Percentiles rank a stretch among this genome's conserved stretches.
Evolutionary conservation across 2,329 filamentous ascomycete species (phyloP).

Genomic region (Didymella sp.): DNA sequence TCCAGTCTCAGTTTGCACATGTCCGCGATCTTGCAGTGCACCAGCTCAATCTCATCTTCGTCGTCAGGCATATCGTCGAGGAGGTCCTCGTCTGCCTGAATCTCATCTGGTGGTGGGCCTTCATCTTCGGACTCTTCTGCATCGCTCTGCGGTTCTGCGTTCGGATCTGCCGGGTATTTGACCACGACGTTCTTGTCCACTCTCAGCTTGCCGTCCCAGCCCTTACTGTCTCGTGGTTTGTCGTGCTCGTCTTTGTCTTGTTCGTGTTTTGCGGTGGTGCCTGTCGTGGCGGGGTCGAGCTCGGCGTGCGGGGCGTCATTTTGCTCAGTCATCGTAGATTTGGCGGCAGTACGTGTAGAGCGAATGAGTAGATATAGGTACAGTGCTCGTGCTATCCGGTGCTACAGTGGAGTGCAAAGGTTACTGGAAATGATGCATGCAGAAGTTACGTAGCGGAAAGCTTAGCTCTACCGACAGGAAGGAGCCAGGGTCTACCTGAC

Average conservation of each 20-base stretch:
- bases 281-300: constrained; percentile 35
- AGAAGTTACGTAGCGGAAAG: constrained; percentile 24
- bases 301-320: constrained; percentile 38
- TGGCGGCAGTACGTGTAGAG: not conserved
- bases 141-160: constrained; percentile 73
- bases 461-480: constrained; percentile 23
- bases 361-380: not conserved
- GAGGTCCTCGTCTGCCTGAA: constrained; percentile 57
- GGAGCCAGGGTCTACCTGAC: constrained; percentile 21
- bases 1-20: constrained; percentile 81
- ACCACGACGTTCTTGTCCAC: constrained; percentile 65
- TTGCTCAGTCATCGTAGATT: constrained; percentile 32
- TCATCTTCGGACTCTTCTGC: constrained; percentile 80
- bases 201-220: constrained; percentile 85
- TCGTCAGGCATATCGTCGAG: constrained; percentile 65
- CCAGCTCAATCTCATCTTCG: constrained; percentile 74
- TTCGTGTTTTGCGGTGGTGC: constrained; percentile 25
- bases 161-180: constrained; percentile 54
- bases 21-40: constrained; percentile 84
- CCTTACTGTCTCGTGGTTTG: constrained; percentile 55
- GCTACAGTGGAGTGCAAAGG: not conserved
- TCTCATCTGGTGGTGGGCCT: constrained; percentile 45
- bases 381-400: not conserved
- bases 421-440: constrained; percentile 18
- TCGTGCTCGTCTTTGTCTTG: constrained; percentile 35